A percentile compares a stretch with the other conserved stretches of the same genome.
phyloP scores from a whole-genome alignment of 2,329 filamentous ascomycete species.

The Chrysosporium queenslandicum region DNA sequence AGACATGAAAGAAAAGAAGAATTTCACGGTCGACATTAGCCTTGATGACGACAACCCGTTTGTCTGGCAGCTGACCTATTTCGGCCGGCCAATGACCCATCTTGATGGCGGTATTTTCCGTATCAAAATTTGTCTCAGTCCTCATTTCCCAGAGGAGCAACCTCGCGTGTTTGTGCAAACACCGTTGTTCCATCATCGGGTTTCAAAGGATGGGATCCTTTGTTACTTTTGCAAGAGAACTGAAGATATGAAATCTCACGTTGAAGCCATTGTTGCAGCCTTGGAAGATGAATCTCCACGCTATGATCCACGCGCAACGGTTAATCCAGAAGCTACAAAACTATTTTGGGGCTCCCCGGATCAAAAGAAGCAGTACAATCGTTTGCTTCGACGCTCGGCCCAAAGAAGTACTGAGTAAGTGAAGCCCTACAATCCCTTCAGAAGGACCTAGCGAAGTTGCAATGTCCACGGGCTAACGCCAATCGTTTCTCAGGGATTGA shows the following conservation, averaged over 20 bases:
- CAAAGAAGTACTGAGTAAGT: conserved; percentile 35
- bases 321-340: conserved; percentile 75
- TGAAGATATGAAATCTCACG: conserved; percentile 72
- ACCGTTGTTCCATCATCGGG: conserved; percentile 75
- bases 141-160: conserved; percentile 77
- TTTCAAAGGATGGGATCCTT: conserved; percentile 67
- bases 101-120: conserved; percentile 84
- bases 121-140: conserved; percentile 69
- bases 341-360: conserved; percentile 75
- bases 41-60: conserved; percentile 78
- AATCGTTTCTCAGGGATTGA: conserved; percentile 1
- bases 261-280: conserved; percentile 68
- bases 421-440: background rate
- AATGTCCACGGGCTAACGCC: background rate
- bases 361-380: conserved; percentile 74
- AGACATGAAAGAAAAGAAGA: conserved; percentile 59
- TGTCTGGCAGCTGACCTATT: conserved; percentile 78
- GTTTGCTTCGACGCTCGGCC: conserved; percentile 67
- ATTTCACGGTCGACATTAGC: conserved; percentile 62
- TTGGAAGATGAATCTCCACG: conserved; percentile 82
- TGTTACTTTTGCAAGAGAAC: conserved; percentile 65
- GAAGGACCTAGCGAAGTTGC: no score
- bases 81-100: conserved; percentile 85
- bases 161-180: conserved; percentile 75
- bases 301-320: conserved; percentile 80